phyloP scores from a whole-genome alignment of 176 grass and related monocot genomes.

The Melocanna baccifera region DNA sequence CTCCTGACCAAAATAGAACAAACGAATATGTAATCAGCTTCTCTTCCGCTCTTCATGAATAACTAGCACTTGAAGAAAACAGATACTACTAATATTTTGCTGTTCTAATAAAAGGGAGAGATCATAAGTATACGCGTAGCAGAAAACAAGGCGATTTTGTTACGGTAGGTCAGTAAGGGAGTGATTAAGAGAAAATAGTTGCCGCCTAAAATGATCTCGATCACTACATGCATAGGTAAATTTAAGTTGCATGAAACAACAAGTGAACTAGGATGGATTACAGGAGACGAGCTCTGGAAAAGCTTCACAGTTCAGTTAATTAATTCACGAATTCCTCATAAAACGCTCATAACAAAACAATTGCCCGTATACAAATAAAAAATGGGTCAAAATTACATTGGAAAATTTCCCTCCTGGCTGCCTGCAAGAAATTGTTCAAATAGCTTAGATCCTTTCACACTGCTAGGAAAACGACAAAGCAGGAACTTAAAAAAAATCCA shows the following conservation, averaged over 20 bases:
- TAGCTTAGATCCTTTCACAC: not conserved
- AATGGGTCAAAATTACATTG: not conserved
- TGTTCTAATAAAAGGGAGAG: not conserved
- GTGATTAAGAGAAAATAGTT: not conserved
- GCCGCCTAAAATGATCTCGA: not conserved
- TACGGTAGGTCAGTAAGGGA: not conserved
- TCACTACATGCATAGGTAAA: not conserved
- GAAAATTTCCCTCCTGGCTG: not conserved
- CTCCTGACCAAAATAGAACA: not conserved
- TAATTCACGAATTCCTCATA: not conserved
- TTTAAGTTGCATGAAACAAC: slow-evolving; percentile 7
- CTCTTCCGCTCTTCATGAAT: not conserved
- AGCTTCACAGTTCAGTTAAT: not conserved
- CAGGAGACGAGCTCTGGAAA: not conserved
- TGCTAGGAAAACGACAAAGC: slow-evolving; percentile 14
- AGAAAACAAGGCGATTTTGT: not conserved
- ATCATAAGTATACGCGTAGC: not conserved
- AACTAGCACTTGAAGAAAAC: not conserved
- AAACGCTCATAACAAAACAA: not conserved
- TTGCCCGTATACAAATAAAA: not conserved
- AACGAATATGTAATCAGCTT: not conserved
- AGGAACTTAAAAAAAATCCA: not conserved
- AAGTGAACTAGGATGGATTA: not conserved
- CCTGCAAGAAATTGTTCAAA: slow-evolving; percentile 14
- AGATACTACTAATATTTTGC: not conserved